Conservation (phyloP, 352 stramenopile species). For the Phytophthora sansomeana region DNA sequence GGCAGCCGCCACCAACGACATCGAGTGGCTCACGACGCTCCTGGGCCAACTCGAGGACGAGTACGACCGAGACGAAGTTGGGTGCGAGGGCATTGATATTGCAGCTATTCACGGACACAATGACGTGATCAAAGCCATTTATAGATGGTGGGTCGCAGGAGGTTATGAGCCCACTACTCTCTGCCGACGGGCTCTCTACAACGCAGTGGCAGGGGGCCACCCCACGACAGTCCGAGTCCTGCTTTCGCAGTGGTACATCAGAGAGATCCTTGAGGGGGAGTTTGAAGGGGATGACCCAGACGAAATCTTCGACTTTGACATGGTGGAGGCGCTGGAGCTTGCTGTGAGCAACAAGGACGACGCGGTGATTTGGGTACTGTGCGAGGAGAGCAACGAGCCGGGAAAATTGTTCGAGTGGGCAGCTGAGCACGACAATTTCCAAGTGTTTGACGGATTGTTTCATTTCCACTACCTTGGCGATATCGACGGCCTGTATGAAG, state of each 20-base stretch:
- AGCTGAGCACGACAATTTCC: neutral
- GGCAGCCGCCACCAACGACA: constrained; percentile 6
- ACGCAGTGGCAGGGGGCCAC: no score
- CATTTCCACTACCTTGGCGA: neutral
- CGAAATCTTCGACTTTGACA: neutral
- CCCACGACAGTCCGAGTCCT: no score
- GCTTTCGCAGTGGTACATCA: no score
- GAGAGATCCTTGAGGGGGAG: no score
- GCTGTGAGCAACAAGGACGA: neutral
- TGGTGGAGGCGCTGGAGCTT: neutral
- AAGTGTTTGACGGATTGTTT: neutral
- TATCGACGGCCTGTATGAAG: constrained; percentile 3
- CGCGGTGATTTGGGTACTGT: neutral
- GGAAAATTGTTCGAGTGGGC: neutral
- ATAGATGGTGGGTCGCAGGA: constrained; percentile 2
- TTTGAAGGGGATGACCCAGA: no score
- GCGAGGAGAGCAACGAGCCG: neutral
- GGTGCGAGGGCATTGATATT: neutral
- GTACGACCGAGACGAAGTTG: constrained; percentile 1
- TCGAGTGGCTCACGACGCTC: neutral
- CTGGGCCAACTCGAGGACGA: neutral
- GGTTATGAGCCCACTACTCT: neutral
- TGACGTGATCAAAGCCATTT: constrained; percentile 3
- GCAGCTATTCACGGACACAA: neutral
- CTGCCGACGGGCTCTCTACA: no score